Base-by-base conservation (phyloP, 192 early-diverging fungal species). In the Coemansia sp. region DNA sequence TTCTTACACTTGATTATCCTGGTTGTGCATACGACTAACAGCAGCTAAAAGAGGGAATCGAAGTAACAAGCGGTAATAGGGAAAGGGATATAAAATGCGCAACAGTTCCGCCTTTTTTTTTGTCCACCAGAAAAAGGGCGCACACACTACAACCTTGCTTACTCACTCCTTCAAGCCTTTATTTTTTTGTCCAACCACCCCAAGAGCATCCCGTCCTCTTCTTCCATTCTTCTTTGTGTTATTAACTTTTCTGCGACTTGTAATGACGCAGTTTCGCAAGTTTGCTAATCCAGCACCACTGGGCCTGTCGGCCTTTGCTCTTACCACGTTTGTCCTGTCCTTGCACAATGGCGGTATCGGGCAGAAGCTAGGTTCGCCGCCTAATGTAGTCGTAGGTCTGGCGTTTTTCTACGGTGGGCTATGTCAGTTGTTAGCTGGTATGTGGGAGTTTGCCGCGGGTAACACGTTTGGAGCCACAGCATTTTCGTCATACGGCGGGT, bases 401-500 rank as follows among this genome's bases (percentile, higher is more conserved):
- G 89, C 89, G 13, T 67, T 91, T 47, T 93, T 91, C 70, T 92
- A 92, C 71, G 91, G 92, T 55, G 93, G 93, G 5, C 55, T 93
- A 28, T 76, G 84, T 60, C 92, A 94, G 81, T 75, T 93, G 37
- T 74, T 91, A 13, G 92, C 91, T 60, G 93, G 92, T 59, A 92
- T 93, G 91, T 92, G 90, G 92, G 91, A 93, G 84, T 92, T 92
- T 74, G 84, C 85, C 38, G 74, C 78, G 4, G 88, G 90, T 59
- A 93, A 94, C 70, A 92, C 90, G 10, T 93, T 94, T 85, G 91
- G 92, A 70, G 91, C 91, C 59, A 93, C 91, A 13, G 91, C 89
- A 10, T 93, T 93, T 78, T 83, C 88, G 46, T 87, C 87, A 26
- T 91, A 88, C 30, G 89, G 86, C 61, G 90, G 85, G 30, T 90